Evolutionary conservation across 2,329 filamentous ascomycete genomes (phyloP), one percentile per base, ranked within the genome.

Genomic region (Penicillium occitanis): DNA sequence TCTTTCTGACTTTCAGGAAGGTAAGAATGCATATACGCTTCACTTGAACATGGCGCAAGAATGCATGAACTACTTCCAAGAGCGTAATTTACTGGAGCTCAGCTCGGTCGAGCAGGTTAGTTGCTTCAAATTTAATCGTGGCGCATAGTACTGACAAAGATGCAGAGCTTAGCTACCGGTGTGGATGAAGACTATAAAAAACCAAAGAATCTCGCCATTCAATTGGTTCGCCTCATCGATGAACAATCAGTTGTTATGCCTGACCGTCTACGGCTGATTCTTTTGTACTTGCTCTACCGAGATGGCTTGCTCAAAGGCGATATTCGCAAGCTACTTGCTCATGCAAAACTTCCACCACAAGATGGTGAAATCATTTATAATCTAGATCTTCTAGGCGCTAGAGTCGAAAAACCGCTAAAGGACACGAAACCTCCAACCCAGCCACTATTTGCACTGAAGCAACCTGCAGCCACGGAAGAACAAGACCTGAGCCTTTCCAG

Each of bases 1-100:
- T 8, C 81, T 99, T 67, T 93, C 93, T 13, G 92, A 98, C 74
- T 99, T 97, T 74, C 92, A 96, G 73, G 91, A 96, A 78, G 92
- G 95, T 84, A 97, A 98, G 77, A 92, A 96, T 75, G 90, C 92
- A 1, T 99, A 98, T 77, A 95, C 93, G 0, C 82, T 99, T 63
- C 95, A 99, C 78, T 83, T 99, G 50, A 94, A 89, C 71, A 98
- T 99, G 94, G 95, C 95, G 1, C 91, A 97, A 76, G 93, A 97
- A 76, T 96, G 93, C 76, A 98, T 98, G 93, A 92, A 92, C 71
- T 87, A 91, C 44, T 99, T 99, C 73, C 89, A 96, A 75, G 83
- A 88, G 62, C 87, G 90, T 75, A 97, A 96, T 74, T 84, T 99
- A 6, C 86, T 91, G 6, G 95, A 99, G 73, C 84, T 98, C 66